Base-by-base conservation (phyloP, 306 rosid species). In the Arachis stenosperma region DNA sequence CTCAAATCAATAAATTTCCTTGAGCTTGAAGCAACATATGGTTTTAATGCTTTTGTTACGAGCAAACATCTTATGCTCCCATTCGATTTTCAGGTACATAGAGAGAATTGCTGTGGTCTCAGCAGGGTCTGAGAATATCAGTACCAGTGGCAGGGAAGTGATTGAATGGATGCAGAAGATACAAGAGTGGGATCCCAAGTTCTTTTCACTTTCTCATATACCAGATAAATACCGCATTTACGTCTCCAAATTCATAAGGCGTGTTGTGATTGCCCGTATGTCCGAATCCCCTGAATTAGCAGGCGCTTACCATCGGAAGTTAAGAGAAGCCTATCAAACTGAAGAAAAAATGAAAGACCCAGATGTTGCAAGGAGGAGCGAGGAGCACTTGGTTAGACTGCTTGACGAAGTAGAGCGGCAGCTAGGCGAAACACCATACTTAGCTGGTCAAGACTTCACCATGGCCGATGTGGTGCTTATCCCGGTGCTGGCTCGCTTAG, bases 401-500 rank as follows among this genome's bases (percentile, higher is more conserved):
- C 96, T 91, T 46, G 93, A 94, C 53, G 90, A 89, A 79, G 86
- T 75, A 12, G 97, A 94, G 83, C 76, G 42, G 48, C 89, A 83
- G 78, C 85, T 94, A 46, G 72, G 81, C 10, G 88, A 87, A 64
- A 84, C 91, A 1, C 73, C 81, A 5, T 94, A 78, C 73, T 68
- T 91, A 57, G 95, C 83, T 12, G 97, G 99, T 22, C 79, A 91
- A 73, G 95, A 85, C 70, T 91, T 89, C 56, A 84, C 84, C 68
- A 86, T 91, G 97, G 98, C 97, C 6, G 98, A 94, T 78, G 92
- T 90, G 37, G 81, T 86, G 87, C 82, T 94, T 73, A 81, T 89
- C 67, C 96, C 96, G 0, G 83, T 91, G 65, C 75, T 94, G 72
- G 83, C 90, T 54, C 91, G 95, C 9, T 74, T 94, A 27, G 82